Base-by-base conservation (phyloP, 768 basidiomycete species). In the Paxillus ammoniavirescens region DNA sequence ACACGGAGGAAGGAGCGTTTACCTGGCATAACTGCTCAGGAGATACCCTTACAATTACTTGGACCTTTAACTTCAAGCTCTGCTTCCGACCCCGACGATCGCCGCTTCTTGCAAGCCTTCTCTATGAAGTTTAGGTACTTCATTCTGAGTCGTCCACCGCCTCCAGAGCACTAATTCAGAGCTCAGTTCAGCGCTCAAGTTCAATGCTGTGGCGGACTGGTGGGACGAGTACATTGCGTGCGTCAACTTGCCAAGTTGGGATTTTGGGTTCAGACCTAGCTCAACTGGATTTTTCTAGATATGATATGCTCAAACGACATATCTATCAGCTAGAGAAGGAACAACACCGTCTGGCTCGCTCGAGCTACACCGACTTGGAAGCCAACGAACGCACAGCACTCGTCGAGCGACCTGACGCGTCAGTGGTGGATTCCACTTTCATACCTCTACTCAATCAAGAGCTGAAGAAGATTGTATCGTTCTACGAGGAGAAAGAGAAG, bases 131-230 rank as follows among this genome's bases (percentile, higher is more conserved):
- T 61, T n/a, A 73, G 70, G 70, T 73, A n/a, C n/a, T 50, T 17
- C 33, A 14, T 31, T 42, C 0, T 14, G 7, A 10, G 17, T 21
- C 15, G 33, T 21, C 21, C 7, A 21, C 3, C 23, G 21, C 7
- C 4, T n/a, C 28, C 26, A 42, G 45, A 56, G 31, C 47, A 4
- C 42, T 38, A 18, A 31, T 13, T 14, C 10, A 13, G 31, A 15
- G 13, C 18, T 1, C 28, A 91, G 89, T 62, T 89, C 89, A 31
- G 89, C 91, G 8, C 80, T 94, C 64, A 91, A 92, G 69, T 94
- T 94, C 72, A 95, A 95, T 61, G 89, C 91, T 3, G 88, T 93
- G 23, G 77, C 91, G 0, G 92, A 95, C 47, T 94, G 92, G 92
- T 90, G 88, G 86, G 89, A 92, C 56, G 87, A 93, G 47, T 95